Conservation (phyloP, 75 land plant genomes). For the Ceratopteris richardii region DNA sequence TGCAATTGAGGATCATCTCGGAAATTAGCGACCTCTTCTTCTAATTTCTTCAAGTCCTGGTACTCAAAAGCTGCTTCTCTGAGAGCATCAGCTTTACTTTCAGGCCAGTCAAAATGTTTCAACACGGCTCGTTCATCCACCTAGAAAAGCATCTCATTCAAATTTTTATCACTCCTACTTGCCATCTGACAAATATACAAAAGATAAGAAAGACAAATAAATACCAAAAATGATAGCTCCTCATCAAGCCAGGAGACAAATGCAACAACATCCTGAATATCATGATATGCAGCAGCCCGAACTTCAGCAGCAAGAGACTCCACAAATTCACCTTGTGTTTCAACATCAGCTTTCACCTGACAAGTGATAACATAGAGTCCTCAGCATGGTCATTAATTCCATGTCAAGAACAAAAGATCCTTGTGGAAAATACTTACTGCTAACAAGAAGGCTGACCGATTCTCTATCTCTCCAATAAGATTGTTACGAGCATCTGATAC, state of each 20-base stretch:
- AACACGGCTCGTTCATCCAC: slow-evolving; percentile 96
- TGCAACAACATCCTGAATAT: slow-evolving; percentile 74
- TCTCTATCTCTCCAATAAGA: slow-evolving; percentile 96
- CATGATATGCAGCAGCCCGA: slow-evolving; percentile 61
- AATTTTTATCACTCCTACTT: too few relatives aligned
- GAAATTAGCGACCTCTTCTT: slow-evolving; percentile 43
- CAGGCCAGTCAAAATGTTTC: slow-evolving; percentile 99
- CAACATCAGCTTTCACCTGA: slow-evolving; percentile 99
- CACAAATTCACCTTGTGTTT: slow-evolving; percentile 98
- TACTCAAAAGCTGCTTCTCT: slow-evolving; percentile 96
- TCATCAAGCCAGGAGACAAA: slow-evolving; percentile 99
- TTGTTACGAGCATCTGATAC: slow-evolving; percentile 60
- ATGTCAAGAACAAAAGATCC: too few relatives aligned
- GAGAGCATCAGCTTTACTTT: slow-evolving; percentile 88
- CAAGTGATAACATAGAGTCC: neutral
- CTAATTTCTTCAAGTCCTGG: slow-evolving; percentile 77
- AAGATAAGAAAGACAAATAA: neutral
- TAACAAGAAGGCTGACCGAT: slow-evolving; percentile 77
- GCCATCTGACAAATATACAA: too few relatives aligned
- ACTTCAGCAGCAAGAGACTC: slow-evolving; percentile 84
- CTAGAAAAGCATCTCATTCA: slow-evolving; percentile 24
- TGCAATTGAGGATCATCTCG: slow-evolving; percentile 64
- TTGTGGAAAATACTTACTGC: slow-evolving; percentile 44
- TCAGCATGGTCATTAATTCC: too few relatives aligned
- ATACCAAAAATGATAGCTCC: slow-evolving; percentile 97